These are phyloP conservation scores for Thyridium curvatum DNA, from an alignment of 2,329 filamentous ascomycete species.

Conservation along the genomic window DNA sequence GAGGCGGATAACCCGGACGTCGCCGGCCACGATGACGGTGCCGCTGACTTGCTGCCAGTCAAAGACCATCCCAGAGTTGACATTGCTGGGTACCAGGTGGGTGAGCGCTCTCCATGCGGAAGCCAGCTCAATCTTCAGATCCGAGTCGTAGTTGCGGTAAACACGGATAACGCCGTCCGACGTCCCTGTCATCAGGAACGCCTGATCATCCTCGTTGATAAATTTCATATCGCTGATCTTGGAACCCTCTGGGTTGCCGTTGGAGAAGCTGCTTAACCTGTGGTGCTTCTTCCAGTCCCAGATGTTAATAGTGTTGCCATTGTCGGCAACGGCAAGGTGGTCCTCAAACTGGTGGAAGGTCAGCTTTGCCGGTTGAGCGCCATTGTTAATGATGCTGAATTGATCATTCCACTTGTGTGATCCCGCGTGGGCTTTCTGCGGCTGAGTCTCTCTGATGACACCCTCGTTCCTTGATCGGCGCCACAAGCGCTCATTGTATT, in stretches of 20 bases:
- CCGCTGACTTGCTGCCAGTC: slow-evolving; percentile 99
- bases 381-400: slow-evolving; percentile 79
- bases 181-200: slow-evolving; percentile 87
- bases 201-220: slow-evolving; percentile 97
- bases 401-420: slow-evolving; percentile 83
- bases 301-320: slow-evolving; percentile 81
- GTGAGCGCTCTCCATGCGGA: slow-evolving; percentile 88
- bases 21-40: slow-evolving; percentile 88
- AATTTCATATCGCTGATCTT: slow-evolving; percentile 93
- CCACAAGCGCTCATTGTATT: slow-evolving; percentile 96
- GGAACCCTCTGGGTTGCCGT: slow-evolving; percentile 85
- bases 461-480: slow-evolving; percentile 85
- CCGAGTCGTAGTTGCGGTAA: slow-evolving; percentile 84
- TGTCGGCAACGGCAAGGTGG: slow-evolving; percentile 88
- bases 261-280: slow-evolving; percentile 79
- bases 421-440: slow-evolving; percentile 82
- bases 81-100: slow-evolving; percentile 88
- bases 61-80: slow-evolving; percentile 92
- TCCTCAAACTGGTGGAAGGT: slow-evolving; percentile 98
- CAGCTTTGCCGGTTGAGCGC: slow-evolving; percentile 85
- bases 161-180: slow-evolving; percentile 92
- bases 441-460: slow-evolving; percentile 88
- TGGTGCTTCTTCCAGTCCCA: slow-evolving; percentile 87
- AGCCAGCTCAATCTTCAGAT: slow-evolving; percentile 72
- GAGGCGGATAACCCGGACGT: slow-evolving; percentile 89